Base-by-base conservation (phyloP, 768 basidiomycete genomes). In the Tricholoma flavovirens region DNA sequence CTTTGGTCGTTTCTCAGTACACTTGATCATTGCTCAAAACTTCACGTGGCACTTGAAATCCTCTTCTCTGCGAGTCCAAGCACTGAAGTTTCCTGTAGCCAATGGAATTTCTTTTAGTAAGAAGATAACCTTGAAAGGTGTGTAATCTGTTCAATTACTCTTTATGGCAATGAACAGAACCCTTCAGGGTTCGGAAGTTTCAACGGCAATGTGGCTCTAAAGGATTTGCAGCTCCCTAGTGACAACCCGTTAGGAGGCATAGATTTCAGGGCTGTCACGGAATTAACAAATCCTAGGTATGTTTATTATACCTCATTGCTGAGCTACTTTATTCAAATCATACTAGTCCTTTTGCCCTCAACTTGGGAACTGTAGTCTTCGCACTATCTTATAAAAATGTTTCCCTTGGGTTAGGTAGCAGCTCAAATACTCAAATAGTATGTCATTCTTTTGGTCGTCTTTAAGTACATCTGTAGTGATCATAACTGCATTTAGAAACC, bases 191-290 rank as follows among this genome's bases (percentile, higher is more conserved):
- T 83, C 68, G 74, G 85, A 59, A 83, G 75, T 64, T 89, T 89
- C 65, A 63, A 75, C n/a, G 75, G 77, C 15, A 75, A 78, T 64
- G 81, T 87, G 40, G 55, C 66, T 19, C 71, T 90, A 19, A 67
- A 75, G 53, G 81, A 87, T 55, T 76, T 89, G 51, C 77, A 80
- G 62, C 72, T 90, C 11, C 87, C 88, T 0, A 80, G 81, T 43
- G 86, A 88, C 62, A 78, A 80, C 67, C 82, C 84, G 10, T 73
- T 70, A 0, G 86, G 86, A 51, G 88, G 88, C 21, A 86, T 90
- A 59, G 70, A 86, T 64, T 87, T 87, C 60, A 63, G 77, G 24
- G 78, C 85, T 15, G 72, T 79, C 14, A 88, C 81, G 0, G 65
- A 73, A 40, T 65, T 89, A 49, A 75, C 64, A 32, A 88, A 88